Base-by-base conservation (phyloP, 768 basidiomycete genomes). In the Rhodosporidiobolus sp. region DNA sequence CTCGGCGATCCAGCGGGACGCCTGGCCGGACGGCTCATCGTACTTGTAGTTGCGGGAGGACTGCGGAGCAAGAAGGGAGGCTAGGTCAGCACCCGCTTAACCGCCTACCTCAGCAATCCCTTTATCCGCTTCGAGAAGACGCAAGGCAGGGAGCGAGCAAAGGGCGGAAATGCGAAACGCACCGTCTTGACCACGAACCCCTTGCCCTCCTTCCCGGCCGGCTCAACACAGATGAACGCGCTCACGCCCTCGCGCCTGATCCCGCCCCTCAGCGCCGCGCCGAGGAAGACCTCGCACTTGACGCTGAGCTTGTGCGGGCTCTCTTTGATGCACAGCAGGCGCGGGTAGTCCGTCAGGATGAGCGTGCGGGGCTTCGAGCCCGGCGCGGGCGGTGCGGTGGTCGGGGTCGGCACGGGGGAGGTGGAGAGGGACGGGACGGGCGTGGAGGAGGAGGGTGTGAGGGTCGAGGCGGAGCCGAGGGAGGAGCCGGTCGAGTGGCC, bases 251-350 rank as follows among this genome's bases (percentile, higher is more conserved):
- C 74, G 8, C 59, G 45, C 26, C 59, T 10, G 22, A 64, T 30
- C 19, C 70, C 55, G 35, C 62, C 54, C n/a, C 63, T 30, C 38
- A 50, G 28, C 24, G 55, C 60, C 34, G 55, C 28, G 0, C 70
- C 72, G 24, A 77, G 34, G n/a, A 76, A 66, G 17, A 76, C 69
- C 57, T 76, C 72, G 43, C n/a, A 64, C 75, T 78, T 76, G 73
- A 78, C 48, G 19, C 59, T 46, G 49, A 78, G 54, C 52, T 67
- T 65, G 19, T 64, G 28, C 26, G 63, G 50, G 0, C 30, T n/a
- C 59, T 78, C 77, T 58, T 73, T 76, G 62, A 73, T 67, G 63
- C 74, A 74, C 11, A 78, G 57, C 48, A 78, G 65, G 20, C 77
- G 62, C 22, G 74, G 74, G 56, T 69, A 67, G 63, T 78, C 77